phyloP scores from a whole-genome alignment of 768 basidiomycete genomes.

The Tulasnella calospora region DNA sequence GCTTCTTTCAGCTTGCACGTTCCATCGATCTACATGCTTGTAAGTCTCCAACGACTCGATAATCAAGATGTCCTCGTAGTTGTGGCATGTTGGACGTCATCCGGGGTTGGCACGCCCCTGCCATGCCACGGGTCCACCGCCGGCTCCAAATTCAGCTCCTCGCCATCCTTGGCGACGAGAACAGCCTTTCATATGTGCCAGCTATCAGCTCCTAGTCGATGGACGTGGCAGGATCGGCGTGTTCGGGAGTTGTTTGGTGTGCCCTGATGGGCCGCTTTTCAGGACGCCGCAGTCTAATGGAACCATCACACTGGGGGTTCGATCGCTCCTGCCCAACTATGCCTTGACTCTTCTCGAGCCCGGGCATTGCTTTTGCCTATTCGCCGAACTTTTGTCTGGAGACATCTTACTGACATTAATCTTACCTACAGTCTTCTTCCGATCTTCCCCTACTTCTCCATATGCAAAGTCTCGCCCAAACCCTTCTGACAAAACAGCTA shows the following conservation, averaged over 20 bases:
- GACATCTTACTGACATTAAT: not conserved
- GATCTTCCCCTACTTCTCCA: conserved; percentile 68
- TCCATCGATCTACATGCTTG: conserved; percentile 68
- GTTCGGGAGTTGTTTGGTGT: not conserved
- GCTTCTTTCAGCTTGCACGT: conserved; percentile 57
- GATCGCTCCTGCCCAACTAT: not conserved
- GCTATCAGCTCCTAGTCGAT: not conserved
- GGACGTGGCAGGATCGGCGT: not conserved
- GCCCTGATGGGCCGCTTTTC: not conserved
- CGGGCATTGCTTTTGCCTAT: not conserved
- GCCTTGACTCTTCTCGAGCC: not conserved
- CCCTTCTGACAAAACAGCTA: conserved; percentile 44
- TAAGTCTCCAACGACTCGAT: conserved; percentile 38
- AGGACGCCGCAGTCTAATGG: not conserved
- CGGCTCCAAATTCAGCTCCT: conserved; percentile 14
- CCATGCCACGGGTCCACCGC: conserved; percentile 8
- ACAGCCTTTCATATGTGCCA: conserved; percentile 23
- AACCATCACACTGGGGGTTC: not conserved
- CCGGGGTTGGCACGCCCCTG: not conserved
- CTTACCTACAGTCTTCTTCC: conserved; percentile 53
- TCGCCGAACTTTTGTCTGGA: not conserved
- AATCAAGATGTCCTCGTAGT: conserved; percentile 11
- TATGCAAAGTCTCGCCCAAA: conserved; percentile 53
- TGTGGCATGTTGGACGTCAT: not conserved
- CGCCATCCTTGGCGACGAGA: conserved; percentile 11